These are phyloP conservation scores for Microglena sp. DNA, from an alignment of 139 green algal species.

Conservation along the genomic window DNA sequence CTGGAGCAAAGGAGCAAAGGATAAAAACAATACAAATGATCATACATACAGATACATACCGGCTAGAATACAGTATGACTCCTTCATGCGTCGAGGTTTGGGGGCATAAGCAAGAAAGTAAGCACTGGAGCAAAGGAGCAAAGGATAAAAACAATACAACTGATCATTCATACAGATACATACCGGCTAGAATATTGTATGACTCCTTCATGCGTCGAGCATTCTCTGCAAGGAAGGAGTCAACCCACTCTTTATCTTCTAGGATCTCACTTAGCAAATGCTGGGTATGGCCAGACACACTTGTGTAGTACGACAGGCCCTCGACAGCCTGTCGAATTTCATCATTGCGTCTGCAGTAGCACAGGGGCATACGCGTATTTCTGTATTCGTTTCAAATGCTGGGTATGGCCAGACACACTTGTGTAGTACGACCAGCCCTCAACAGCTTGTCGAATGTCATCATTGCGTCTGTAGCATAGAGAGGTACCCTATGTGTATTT, in stretches of 20 bases:
- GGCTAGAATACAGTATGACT: constrained; percentile 41
- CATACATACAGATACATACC: too few relatives aligned
- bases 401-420: constrained; percentile 10
- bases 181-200: constrained; percentile 46
- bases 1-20: too few relatives aligned
- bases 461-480: too few relatives aligned
- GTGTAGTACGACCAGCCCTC: not conserved
- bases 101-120: too few relatives aligned
- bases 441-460: not conserved
- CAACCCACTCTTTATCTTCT: constrained; percentile 40
- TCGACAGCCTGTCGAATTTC: not conserved
- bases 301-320: constrained; percentile 2
- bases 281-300: constrained; percentile 11
- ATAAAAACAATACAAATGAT: too few relatives aligned
- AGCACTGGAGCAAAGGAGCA: too few relatives aligned
- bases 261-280: constrained; percentile 30
- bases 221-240: constrained; percentile 46
- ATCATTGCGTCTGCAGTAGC: too few relatives aligned
- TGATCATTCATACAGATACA: too few relatives aligned
- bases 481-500: too few relatives aligned
- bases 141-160: too few relatives aligned
- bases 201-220: constrained; percentile 21
- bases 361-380: too few relatives aligned
- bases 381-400: too few relatives aligned
- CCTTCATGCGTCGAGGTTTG: constrained; percentile 38